Percentiles rank a stretch among this genome's conserved stretches.
These are phyloP conservation scores for Glycine tomentella DNA, from an alignment of 306 rosid species.

Conservation along the genomic window DNA sequence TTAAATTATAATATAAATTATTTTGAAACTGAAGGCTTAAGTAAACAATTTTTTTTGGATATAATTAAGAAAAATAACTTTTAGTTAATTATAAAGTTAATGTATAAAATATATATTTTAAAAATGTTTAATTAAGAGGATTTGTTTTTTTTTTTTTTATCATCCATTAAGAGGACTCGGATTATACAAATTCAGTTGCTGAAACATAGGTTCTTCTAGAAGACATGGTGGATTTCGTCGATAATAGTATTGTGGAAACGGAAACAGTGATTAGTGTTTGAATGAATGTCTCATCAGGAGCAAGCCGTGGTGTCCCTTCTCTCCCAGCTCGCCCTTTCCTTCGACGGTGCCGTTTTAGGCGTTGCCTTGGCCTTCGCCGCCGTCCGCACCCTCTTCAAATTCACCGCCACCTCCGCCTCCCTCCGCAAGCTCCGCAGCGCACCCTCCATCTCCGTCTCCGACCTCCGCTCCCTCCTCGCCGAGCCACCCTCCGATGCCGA, in stretches of 20 bases:
- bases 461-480: conserved; percentile 72
- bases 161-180: too few relatives aligned
- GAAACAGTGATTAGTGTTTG: not conserved
- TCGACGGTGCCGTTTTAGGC: conserved; percentile 90
- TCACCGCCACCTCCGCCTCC: conserved; percentile 59
- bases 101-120: too few relatives aligned
- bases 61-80: too few relatives aligned
- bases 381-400: conserved; percentile 64
- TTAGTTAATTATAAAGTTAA: too few relatives aligned
- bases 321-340: conserved; percentile 70
- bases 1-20: too few relatives aligned
- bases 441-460: conserved; percentile 71
- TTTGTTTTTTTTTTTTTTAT: too few relatives aligned
- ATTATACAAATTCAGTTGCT: too few relatives aligned
- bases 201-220: not conserved
- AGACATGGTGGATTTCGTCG: not conserved
- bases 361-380: conserved; percentile 72
- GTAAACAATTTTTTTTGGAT: too few relatives aligned
- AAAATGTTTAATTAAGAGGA: too few relatives aligned
- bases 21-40: too few relatives aligned
- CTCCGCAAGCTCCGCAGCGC: conserved; percentile 64
- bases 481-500: conserved; percentile 26
- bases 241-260: not conserved
- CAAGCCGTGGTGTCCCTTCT: conserved; percentile 74
- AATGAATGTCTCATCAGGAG: conserved; percentile 62